phyloP scores from a whole-genome alignment of 345 rosid species.

The Acer negundo region DNA sequence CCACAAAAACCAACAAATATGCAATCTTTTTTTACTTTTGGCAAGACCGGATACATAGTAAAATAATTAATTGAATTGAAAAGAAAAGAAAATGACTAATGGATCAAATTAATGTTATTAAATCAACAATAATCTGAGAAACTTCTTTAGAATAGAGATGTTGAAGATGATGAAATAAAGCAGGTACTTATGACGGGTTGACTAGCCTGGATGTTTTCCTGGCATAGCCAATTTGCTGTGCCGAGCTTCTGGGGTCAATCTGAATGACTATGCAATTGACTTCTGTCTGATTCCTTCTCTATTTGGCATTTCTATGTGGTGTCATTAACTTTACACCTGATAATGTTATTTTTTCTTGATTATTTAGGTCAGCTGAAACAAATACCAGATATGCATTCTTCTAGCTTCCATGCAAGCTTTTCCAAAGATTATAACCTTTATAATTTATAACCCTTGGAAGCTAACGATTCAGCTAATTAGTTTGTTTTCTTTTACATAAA shows the following conservation, averaged over 20 bases:
- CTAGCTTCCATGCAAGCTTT: not conserved
- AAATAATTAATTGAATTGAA: not conserved
- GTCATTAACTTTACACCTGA: not conserved
- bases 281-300: slow-evolving; percentile 48
- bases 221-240: slow-evolving; percentile 45
- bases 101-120: not conserved
- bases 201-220: slow-evolving; percentile 38
- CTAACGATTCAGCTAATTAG: not conserved
- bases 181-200: slow-evolving; percentile 54
- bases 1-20: not conserved
- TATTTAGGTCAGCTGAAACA: not conserved
- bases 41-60: not conserved
- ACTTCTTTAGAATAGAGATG: slow-evolving; percentile 32
- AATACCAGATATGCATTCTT: not conserved
- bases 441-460: not conserved
- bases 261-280: slow-evolving; percentile 31
- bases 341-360: not conserved
- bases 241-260: slow-evolving; percentile 34
- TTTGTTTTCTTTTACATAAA: not conserved
- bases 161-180: slow-evolving; percentile 41
- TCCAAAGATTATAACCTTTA: not conserved
- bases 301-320: not conserved
- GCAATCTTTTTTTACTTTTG: not conserved
- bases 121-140: not conserved
- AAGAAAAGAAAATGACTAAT: not conserved